These are phyloP conservation scores for Dendryphion nanum DNA, from an alignment of 2,329 filamentous ascomycete species.

Conservation along the genomic window DNA sequence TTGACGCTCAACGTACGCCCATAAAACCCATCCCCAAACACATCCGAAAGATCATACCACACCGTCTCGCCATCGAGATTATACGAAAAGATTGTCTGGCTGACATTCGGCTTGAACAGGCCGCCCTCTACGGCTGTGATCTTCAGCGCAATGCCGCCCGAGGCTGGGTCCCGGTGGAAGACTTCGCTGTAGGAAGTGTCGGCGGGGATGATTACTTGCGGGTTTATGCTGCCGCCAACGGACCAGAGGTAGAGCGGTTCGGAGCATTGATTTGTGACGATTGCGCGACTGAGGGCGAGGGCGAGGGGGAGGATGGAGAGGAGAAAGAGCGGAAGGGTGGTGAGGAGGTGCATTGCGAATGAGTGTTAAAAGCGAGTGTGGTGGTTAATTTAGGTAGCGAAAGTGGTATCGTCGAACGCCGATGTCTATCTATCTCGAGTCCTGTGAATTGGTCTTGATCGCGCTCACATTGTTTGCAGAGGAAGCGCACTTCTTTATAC, in stretches of 20 bases:
- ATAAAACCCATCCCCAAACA: slow-evolving; percentile 26
- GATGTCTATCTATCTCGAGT: not conserved
- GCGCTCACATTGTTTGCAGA: not conserved
- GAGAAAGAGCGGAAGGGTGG: too few species aligned
- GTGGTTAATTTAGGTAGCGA: not conserved
- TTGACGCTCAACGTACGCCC: slow-evolving; percentile 23
- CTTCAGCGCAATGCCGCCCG: slow-evolving; percentile 24
- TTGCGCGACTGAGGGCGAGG: slow-evolving; percentile 15
- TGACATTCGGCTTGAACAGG: slow-evolving; percentile 26
- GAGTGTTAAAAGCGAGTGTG: too few species aligned
- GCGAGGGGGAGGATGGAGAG: not conserved
- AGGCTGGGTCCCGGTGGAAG: slow-evolving; percentile 18
- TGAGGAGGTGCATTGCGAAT: too few species aligned
- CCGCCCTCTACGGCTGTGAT: slow-evolving; percentile 18
- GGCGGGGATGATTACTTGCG: slow-evolving; percentile 14
- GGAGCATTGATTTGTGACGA: slow-evolving; percentile 32
- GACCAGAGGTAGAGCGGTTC: slow-evolving; percentile 28
- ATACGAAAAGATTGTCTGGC: slow-evolving; percentile 29
- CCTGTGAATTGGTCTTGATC: not conserved
- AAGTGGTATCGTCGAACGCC: not conserved
- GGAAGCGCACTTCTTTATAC: not conserved
- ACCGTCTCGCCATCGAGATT: slow-evolving; percentile 16
- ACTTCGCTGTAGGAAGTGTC: slow-evolving; percentile 25
- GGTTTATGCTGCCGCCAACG: slow-evolving; percentile 18
- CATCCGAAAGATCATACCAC: slow-evolving; percentile 28